A percentile compares a stretch with the other conserved stretches of the same genome.
Evolutionary conservation across 1,139 yeast species (phyloP).

Genomic region (Debaryomyces singareniensis): DNA sequence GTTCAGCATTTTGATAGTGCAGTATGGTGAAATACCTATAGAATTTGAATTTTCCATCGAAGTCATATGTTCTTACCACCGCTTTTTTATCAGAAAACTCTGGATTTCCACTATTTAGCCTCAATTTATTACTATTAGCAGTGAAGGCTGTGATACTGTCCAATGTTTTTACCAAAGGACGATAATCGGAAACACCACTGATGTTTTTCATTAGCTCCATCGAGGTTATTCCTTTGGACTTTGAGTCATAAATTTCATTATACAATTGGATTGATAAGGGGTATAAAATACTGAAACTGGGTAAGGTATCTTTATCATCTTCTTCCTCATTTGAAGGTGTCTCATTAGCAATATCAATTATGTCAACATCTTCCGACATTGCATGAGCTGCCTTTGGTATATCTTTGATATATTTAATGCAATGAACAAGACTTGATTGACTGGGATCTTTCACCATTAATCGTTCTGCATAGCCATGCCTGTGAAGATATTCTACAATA

Average conservation of each 20-base stretch:
- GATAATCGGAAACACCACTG: constrained; percentile 48
- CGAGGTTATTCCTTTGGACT: constrained; percentile 48
- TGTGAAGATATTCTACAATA: constrained; percentile 45
- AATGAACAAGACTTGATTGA: constrained; percentile 43
- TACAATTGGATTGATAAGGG: constrained; percentile 62
- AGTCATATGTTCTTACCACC: constrained; percentile 61
- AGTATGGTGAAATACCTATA: constrained; percentile 53
- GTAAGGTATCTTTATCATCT: constrained; percentile 14
- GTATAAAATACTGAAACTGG: constrained; percentile 44
- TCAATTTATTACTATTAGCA: constrained; percentile 17
- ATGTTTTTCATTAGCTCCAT: constrained; percentile 43
- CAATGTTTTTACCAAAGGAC: constrained; percentile 44
- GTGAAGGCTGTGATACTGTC: constrained; percentile 38
- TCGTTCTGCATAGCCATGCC: constrained; percentile 49
- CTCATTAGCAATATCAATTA: constrained; percentile 10
- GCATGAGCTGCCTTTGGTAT: constrained; percentile 28
- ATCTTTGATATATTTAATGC: constrained; percentile 56
- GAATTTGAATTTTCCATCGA: constrained; percentile 67
- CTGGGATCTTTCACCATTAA: constrained; percentile 51
- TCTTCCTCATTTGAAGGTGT: constrained; percentile 11
- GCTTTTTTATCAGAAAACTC: constrained; percentile 13
- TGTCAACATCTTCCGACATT: constrained; percentile 18
- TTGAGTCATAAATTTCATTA: constrained; percentile 35
- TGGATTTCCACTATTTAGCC: too few species aligned
- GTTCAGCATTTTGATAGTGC: constrained; percentile 1